These are phyloP conservation scores for Hepatocystis sp. DNA, from an alignment of 169 alveolate species.

Conservation along the genomic window DNA sequence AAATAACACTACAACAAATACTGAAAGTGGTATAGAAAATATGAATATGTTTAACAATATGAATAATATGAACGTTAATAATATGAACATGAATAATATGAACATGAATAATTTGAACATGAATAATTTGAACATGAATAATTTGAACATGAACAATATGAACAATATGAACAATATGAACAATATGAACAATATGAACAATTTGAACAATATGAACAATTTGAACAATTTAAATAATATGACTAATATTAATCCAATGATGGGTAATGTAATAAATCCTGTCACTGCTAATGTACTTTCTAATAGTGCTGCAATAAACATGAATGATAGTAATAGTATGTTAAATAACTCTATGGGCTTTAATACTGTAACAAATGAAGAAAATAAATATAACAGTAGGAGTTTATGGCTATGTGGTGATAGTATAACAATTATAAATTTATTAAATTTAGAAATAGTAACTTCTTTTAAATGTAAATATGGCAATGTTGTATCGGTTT, in stretches of 20 bases:
- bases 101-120: neutral
- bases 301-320: neutral
- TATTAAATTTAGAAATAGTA: conserved; percentile 55
- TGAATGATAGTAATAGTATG: no score
- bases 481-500: conserved; percentile 70
- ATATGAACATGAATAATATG: no score
- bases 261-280: neutral
- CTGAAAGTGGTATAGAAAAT: neutral
- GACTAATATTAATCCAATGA: neutral
- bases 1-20: neutral
- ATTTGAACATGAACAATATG: neutral
- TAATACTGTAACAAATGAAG: conserved; percentile 20
- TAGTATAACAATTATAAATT: conserved; percentile 64
- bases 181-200: neutral
- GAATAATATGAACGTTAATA: no score
- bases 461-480: conserved; percentile 44
- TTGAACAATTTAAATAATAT: neutral
- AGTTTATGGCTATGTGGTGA: conserved; percentile 76
- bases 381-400: conserved; percentile 36
- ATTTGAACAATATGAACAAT: conserved; percentile 4
- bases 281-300: no score
- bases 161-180: no score
- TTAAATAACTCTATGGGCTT: neutral
- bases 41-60: neutral
- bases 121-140: neutral